Evolutionary conservation across 176 grass and related monocot genomes (phyloP), one percentile per base, ranked within the genome.

Genomic region (Oryza officinalis): DNA sequence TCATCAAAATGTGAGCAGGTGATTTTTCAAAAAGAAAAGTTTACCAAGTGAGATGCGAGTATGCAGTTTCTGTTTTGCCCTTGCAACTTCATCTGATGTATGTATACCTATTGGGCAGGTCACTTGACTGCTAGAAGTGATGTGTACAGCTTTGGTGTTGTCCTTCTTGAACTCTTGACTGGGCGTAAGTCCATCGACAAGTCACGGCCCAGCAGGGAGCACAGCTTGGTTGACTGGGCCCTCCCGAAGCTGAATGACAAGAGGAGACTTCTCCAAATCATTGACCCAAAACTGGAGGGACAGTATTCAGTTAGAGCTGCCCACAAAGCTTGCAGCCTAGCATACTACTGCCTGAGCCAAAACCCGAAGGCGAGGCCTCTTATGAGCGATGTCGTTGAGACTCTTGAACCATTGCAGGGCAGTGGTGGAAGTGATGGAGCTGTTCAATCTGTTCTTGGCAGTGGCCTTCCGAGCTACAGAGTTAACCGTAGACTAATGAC

Each of bases 41-140:
- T 61, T 8, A 22, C 1, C 18, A 61, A 61, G 22, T 10, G 43
- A 22, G 23, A 47, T 72, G 45, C 22, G 20, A 83, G 31, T 63
- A 40, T 65, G 40, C 69, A 40, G 11, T 50, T 45, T 27, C 49
- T 76, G 13, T 71, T 1, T 65, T 65, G 4, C 15, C 4, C 63
- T 18, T 25, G n/a, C 7, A 31, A 27, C 28, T 41, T 74, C 22
- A 74, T 64, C 66, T 89, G 66, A 85, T 89, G 79, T 38, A 45
- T 67, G 52, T 41, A 33, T 70, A 60, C 61, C 52, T 71, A 28
- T 31, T 70, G 41, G 52, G 81, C 95, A 98, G 95, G 95, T 72
- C 95, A 98, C 89, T 89, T 98, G 80, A 98, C 95, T 75, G 90
- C 92, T 45, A 91, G 95, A 82, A 98, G 95, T 85, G 95, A 98